These are phyloP conservation scores for Aureobasidium pullulans DNA, from an alignment of 2,329 filamentous ascomycete species.

Conservation along the genomic window DNA sequence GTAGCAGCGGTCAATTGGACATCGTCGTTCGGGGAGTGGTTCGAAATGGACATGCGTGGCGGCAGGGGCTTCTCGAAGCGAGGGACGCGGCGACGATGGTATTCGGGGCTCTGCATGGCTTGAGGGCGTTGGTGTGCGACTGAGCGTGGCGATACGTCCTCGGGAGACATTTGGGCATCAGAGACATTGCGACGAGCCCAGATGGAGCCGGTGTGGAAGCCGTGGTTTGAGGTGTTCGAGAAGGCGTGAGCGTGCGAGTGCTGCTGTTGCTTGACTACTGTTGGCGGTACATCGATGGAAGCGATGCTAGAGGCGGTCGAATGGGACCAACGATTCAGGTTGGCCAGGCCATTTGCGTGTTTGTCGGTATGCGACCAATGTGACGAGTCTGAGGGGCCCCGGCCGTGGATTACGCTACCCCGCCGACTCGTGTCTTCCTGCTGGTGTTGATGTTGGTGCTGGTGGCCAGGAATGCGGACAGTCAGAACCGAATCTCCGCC, in stretches of 20 bases:
- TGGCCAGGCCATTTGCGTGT: slow-evolving; percentile 36
- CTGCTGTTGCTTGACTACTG: background rate
- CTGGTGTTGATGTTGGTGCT: background rate
- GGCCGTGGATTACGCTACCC: background rate
- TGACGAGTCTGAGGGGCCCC: background rate
- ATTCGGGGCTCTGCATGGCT: slow-evolving; percentile 1
- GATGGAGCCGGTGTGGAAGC: slow-evolving; percentile 1
- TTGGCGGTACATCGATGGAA: slow-evolving; percentile 20
- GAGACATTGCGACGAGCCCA: slow-evolving; percentile 10
- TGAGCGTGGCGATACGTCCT: slow-evolving; percentile 7
- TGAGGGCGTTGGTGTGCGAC: background rate
- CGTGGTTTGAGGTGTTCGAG: background rate
- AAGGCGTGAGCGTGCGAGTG: background rate
- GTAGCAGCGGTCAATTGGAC: background rate
- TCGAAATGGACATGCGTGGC: slow-evolving; percentile 1
- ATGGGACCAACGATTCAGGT: slow-evolving; percentile 52
- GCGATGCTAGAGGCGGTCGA: slow-evolving; percentile 45
- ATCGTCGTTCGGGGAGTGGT: background rate
- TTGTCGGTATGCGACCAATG: background rate
- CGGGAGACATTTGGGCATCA: slow-evolving; percentile 5
- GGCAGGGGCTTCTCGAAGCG: slow-evolving; percentile 5
- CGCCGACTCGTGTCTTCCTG: background rate
- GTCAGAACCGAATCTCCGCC: slow-evolving; percentile 4
- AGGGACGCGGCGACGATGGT: slow-evolving; percentile 7
- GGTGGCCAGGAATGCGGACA: slow-evolving; percentile 3